phyloP scores from a whole-genome alignment of 345 rosid genomes.

The Eucalyptus leucophloia region DNA sequence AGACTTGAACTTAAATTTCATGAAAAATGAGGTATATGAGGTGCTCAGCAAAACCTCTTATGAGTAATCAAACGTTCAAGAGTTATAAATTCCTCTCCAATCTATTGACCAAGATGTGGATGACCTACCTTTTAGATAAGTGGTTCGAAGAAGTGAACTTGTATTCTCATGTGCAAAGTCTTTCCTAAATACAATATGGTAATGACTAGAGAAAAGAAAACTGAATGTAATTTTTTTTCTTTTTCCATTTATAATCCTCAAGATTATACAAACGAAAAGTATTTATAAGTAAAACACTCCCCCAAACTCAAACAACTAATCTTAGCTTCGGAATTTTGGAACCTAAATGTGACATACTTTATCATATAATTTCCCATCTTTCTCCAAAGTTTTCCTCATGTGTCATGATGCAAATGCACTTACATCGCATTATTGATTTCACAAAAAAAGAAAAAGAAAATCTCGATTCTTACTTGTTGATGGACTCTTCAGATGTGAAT shows the following conservation, averaged over 20 bases:
- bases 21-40: neutral
- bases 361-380: neutral
- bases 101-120: neutral
- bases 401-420: neutral
- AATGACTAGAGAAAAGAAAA: neutral
- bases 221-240: neutral
- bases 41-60: neutral
- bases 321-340: neutral
- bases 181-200: neutral
- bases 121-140: neutral
- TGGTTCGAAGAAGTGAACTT: neutral
- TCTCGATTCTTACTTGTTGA: neutral
- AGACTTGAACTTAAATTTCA: neutral
- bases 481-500: neutral
- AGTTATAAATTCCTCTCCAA: neutral
- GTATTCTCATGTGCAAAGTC: neutral
- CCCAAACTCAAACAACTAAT: neutral
- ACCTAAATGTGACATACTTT: neutral
- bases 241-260: neutral
- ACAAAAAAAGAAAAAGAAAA: neutral
- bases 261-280: neutral
- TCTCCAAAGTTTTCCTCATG: neutral
- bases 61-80: neutral
- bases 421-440: neutral
- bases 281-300: neutral